Percentiles rank a stretch among this genome's conserved stretches.
Evolutionary conservation across 495 filamentous ascomycete genomes (phyloP).

Genomic region (Bombardia bombarda): DNA sequence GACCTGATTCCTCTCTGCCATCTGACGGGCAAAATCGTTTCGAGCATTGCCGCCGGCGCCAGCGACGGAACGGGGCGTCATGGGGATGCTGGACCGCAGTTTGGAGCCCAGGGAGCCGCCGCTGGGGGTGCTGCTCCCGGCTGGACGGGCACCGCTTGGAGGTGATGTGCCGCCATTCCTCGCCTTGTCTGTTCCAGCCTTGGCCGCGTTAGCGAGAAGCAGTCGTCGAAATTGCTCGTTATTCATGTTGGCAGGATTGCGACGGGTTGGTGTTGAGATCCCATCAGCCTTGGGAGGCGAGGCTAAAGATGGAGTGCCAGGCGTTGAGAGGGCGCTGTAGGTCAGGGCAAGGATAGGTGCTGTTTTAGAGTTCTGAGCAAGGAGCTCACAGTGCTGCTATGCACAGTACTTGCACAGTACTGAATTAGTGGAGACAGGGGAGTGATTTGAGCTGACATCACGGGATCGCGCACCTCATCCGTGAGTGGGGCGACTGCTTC

Average conservation of each 20-base stretch:
- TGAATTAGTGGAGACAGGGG: too few relatives aligned
- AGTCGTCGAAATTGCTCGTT: slow-evolving; percentile 93
- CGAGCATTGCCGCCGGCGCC: slow-evolving; percentile 22
- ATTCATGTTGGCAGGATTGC: slow-evolving; percentile 72
- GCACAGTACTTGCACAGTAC: too few relatives aligned
- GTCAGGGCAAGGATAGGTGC: too few relatives aligned
- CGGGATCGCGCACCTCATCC: too few relatives aligned
- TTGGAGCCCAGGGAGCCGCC: slow-evolving; percentile 54
- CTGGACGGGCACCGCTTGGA: slow-evolving; percentile 15
- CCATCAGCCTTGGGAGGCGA: too few relatives aligned
- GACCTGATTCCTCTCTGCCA: slow-evolving; percentile 68
- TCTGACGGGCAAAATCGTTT: slow-evolving; percentile 74
- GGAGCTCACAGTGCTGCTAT: too few relatives aligned
- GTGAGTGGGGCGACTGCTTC: too few relatives aligned
- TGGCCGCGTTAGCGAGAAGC: slow-evolving; percentile 45
- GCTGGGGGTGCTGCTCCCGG: slow-evolving; percentile 23
- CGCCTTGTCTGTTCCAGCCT: slow-evolving; percentile 15
- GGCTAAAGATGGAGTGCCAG: too few relatives aligned
- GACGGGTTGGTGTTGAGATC: too few relatives aligned
- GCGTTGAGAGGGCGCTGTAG: too few relatives aligned
- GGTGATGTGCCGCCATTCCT: slow-evolving; percentile 31
- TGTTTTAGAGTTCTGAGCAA: too few relatives aligned
- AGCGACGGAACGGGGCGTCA: slow-evolving; percentile 73
- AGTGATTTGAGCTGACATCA: too few relatives aligned
- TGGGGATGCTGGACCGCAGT: slow-evolving; percentile 69